These are phyloP conservation scores for Fusarium nisikadoi DNA, from an alignment of 2,329 filamentous ascomycete species.

Conservation along the genomic window DNA sequence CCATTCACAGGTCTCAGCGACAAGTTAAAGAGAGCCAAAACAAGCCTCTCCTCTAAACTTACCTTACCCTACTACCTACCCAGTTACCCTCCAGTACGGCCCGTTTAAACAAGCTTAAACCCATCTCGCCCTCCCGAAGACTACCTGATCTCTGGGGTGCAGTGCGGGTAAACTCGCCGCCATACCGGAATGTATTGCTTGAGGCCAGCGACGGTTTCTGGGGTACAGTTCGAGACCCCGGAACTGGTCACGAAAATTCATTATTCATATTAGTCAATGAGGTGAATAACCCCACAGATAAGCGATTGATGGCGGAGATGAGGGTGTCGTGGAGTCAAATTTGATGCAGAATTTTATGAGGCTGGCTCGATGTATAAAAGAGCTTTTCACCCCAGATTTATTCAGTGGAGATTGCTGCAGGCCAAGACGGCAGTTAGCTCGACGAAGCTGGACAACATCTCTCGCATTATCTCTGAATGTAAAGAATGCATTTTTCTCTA, in stretches of 20 bases:
- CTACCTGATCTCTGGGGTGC: conserved; percentile 18
- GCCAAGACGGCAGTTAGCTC: background rate
- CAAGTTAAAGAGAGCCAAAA: background rate
- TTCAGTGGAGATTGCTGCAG: background rate
- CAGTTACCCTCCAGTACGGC: background rate
- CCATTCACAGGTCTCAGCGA: background rate
- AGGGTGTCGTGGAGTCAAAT: background rate
- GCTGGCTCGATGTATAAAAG: conserved; percentile 13
- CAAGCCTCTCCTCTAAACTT: background rate
- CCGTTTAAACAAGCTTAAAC: conserved; percentile 26
- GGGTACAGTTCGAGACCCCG: background rate
- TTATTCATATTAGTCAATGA: conserved; percentile 32
- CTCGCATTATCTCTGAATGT: background rate
- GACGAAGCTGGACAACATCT: background rate
- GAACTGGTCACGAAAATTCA: conserved; percentile 1
- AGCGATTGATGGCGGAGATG: conserved; percentile 22
- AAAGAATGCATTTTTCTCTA: background rate
- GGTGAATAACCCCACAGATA: conserved; percentile 30
- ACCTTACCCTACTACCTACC: background rate
- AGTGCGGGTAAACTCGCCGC: conserved; percentile 9
- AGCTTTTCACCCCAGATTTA: background rate
- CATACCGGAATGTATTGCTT: background rate
- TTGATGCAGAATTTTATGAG: background rate
- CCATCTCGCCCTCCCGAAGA: background rate
- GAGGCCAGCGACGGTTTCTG: background rate